Conservation (phyloP, 139 green algal species). For the Tetraselmis chui region DNA sequence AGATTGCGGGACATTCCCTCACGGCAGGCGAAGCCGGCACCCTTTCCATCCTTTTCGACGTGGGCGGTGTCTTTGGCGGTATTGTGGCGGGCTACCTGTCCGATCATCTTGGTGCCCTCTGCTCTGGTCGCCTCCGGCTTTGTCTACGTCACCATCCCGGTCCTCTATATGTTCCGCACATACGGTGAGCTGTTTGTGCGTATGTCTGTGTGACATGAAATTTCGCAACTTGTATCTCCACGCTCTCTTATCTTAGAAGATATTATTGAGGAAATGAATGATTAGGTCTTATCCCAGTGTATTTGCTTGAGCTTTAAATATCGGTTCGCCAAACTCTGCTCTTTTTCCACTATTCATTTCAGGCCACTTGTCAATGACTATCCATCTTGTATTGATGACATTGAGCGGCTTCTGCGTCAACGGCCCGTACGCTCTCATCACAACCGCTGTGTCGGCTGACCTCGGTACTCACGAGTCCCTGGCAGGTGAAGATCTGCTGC, state of each 20-base stretch:
- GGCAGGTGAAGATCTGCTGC: too few species aligned
- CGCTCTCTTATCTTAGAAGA: too few species aligned
- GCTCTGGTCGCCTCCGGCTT: constrained; percentile 68
- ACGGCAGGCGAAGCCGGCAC: constrained; percentile 53
- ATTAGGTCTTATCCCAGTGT: too few species aligned
- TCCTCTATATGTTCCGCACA: constrained; percentile 72
- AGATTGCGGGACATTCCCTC: constrained; percentile 28
- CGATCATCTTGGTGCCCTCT: constrained; percentile 57
- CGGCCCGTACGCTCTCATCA: constrained; percentile 94
- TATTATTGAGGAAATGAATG: too few species aligned
- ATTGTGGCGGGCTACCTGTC: constrained; percentile 80
- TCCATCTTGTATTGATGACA: constrained; percentile 84
- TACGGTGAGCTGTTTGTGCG: constrained; percentile 41
- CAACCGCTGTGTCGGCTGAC: constrained; percentile 89
- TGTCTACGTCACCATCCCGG: constrained; percentile 70
- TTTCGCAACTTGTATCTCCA: too few species aligned
- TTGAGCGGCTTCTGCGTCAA: constrained; percentile 88
- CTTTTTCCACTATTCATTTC: background rate
- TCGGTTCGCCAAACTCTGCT: too few species aligned
- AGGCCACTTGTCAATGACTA: constrained; percentile 31
- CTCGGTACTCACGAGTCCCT: constrained; percentile 85
- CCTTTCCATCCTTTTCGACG: constrained; percentile 86
- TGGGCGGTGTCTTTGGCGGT: constrained; percentile 84
- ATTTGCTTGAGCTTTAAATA: too few species aligned
- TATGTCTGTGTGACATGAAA: too few species aligned